phyloP scores from a whole-genome alignment of 1,139 yeast genomes.

The Sugiyamaella novakii region DNA sequence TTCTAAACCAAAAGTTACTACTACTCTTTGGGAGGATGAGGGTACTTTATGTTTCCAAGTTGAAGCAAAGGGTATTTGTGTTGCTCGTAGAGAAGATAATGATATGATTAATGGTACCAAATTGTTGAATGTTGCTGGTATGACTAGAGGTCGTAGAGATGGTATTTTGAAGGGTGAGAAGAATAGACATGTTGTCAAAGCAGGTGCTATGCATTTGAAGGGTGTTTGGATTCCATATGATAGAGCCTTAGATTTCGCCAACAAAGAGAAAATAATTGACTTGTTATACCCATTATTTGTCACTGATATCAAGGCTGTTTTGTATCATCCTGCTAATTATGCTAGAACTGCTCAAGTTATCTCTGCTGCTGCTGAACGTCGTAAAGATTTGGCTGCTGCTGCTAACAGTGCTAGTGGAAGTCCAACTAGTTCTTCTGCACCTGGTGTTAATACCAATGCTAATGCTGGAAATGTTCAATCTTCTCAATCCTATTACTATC shows the following conservation, averaged over 20 bases:
- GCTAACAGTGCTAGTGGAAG: constrained; percentile 15
- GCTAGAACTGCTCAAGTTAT: constrained; percentile 40
- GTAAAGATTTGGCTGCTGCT: constrained; percentile 27
- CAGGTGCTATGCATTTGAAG: constrained; percentile 95
- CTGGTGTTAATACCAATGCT: constrained; percentile 12
- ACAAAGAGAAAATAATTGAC: constrained; percentile 85
- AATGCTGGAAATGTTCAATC: constrained; percentile 3
- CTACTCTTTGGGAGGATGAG: constrained; percentile 98
- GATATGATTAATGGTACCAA: constrained; percentile 94
- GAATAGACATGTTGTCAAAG: constrained; percentile 87
- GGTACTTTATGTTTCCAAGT: constrained; percentile 93
- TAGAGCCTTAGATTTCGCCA: constrained; percentile 88
- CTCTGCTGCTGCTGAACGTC: constrained; percentile 39
- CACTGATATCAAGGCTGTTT: constrained; percentile 76
- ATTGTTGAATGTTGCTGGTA: constrained; percentile 85
- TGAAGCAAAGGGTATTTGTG: constrained; percentile 87
- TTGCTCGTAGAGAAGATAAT: constrained; percentile 91
- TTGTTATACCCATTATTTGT: constrained; percentile 85
- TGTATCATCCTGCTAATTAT: constrained; percentile 43
- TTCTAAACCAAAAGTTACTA: constrained; percentile 81
- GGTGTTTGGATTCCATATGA: constrained; percentile 99
- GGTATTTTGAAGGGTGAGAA: constrained; percentile 90
- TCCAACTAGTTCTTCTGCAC: constrained; percentile 16
- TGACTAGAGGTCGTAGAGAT: constrained; percentile 95
- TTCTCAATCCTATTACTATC: constrained; percentile 15